These are phyloP conservation scores for Atkinsonella hypoxylon DNA, from an alignment of 2,329 filamentous ascomycete genomes.

Conservation along the genomic window DNA sequence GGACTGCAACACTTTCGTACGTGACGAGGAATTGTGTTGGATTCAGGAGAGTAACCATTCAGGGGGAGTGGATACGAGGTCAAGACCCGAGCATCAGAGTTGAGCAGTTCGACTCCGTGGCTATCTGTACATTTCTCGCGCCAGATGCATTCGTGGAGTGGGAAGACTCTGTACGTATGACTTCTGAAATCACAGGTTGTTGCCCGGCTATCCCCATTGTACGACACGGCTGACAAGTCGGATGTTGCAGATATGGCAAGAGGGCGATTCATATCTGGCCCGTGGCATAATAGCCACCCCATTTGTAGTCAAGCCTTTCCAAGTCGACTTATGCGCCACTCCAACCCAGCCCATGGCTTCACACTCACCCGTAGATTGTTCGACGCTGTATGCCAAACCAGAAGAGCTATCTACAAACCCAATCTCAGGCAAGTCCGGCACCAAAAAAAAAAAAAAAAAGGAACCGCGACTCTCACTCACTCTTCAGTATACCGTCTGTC, in stretches of 20 bases:
- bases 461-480: neutral
- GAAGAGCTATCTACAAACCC: slow-evolving; percentile 21
- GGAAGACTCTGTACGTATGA: slow-evolving; percentile 34
- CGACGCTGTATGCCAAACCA: slow-evolving; percentile 30
- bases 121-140: slow-evolving; percentile 37
- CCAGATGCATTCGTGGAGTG: slow-evolving; percentile 44
- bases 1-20: slow-evolving; percentile 36
- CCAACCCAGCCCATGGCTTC: slow-evolving; percentile 12
- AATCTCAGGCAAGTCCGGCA: slow-evolving; percentile 10
- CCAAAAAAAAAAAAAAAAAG: neutral
- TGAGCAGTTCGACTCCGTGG: slow-evolving; percentile 28
- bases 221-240: neutral
- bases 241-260: slow-evolving; percentile 28
- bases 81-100: slow-evolving; percentile 26
- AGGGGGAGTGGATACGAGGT: slow-evolving; percentile 21
- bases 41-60: slow-evolving; percentile 37
- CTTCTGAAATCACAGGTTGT: neutral
- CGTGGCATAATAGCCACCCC: slow-evolving; percentile 45
- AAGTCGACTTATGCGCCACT: slow-evolving; percentile 28
- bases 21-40: slow-evolving; percentile 40
- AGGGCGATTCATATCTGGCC: slow-evolving; percentile 26
- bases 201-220: neutral
- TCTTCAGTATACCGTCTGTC: neutral
- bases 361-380: slow-evolving; percentile 33
- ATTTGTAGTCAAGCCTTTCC: slow-evolving; percentile 35